phyloP scores from a whole-genome alignment of 768 basidiomycete species.

The Lactarius tabidus region DNA sequence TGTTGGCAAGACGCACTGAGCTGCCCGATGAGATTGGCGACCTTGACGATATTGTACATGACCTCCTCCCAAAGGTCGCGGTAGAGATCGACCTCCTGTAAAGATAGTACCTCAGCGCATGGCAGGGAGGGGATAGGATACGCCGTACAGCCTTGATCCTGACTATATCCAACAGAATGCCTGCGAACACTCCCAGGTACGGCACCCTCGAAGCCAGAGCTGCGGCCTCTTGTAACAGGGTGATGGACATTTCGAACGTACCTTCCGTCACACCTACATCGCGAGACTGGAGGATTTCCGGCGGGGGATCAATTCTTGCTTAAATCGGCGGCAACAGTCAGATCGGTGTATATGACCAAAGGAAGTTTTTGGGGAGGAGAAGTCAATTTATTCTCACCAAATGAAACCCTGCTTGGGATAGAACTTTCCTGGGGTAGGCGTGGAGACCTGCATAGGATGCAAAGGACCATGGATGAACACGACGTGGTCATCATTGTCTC shows the following conservation, averaged over 20 bases:
- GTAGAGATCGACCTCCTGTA: constrained; percentile 19
- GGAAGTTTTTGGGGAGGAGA: background rate
- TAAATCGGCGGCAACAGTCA: background rate
- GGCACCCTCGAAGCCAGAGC: constrained; percentile 8
- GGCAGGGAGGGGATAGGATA: background rate
- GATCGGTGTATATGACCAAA: background rate
- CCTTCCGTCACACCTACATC: background rate
- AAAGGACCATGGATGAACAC: constrained; percentile 1
- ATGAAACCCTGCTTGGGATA: background rate
- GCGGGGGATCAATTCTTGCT: background rate
- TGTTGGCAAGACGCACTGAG: constrained; percentile 5
- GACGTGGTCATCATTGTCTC: constrained; percentile 3
- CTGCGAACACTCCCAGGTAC: constrained; percentile 14
- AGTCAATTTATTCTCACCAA: background rate
- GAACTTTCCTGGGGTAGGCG: background rate
- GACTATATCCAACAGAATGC: constrained; percentile 10
- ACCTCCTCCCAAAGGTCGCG: constrained; percentile 16
- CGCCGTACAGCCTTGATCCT: constrained; percentile 18
- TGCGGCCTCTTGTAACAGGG: constrained; percentile 11
- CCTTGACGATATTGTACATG: constrained; percentile 17
- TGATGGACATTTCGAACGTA: constrained; percentile 7
- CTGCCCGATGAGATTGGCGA: constrained; percentile 11
- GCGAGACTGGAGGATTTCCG: background rate
- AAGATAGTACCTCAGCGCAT: background rate
- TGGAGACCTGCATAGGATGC: constrained; percentile 6